phyloP scores from a whole-genome alignment of 306 rosid species.

The Quercus wislizeni region DNA sequence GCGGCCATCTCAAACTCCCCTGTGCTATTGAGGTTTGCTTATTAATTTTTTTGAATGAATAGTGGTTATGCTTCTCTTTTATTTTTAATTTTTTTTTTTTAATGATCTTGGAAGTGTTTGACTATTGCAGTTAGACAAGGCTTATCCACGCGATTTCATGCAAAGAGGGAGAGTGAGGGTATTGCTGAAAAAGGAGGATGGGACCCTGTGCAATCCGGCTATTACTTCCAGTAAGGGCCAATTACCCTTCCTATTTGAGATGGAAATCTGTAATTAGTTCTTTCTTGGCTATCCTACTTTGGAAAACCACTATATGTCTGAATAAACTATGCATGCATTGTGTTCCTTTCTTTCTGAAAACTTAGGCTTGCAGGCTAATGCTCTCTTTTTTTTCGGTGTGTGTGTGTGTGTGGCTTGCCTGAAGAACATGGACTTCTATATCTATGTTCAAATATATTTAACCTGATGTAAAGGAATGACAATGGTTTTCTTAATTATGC shows the following conservation, averaged over 20 bases:
- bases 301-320: neutral
- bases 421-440: neutral
- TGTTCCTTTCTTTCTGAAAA: neutral
- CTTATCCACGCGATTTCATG: constrained; percentile 91
- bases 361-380: neutral
- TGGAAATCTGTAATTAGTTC: neutral
- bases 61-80: neutral
- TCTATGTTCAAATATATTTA: neutral
- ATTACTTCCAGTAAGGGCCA: constrained; percentile 61
- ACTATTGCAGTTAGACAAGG: constrained; percentile 61
- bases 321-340: neutral
- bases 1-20: constrained; percentile 66
- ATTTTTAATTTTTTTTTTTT: neutral
- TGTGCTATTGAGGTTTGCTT: constrained; percentile 69
- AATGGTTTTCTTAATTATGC: neutral
- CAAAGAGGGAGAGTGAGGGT: constrained; percentile 88
- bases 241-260: neutral
- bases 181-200: constrained; percentile 76
- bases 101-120: neutral
- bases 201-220: constrained; percentile 58
- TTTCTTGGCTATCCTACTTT: neutral
- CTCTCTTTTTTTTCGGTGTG: neutral
- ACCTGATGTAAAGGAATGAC: neutral
- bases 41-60: neutral
- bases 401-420: neutral